Percentiles rank a stretch among this genome's conserved stretches.
phyloP scores from a whole-genome alignment of 2,329 filamentous ascomycete species.

The Achaetomium macrosporum region DNA sequence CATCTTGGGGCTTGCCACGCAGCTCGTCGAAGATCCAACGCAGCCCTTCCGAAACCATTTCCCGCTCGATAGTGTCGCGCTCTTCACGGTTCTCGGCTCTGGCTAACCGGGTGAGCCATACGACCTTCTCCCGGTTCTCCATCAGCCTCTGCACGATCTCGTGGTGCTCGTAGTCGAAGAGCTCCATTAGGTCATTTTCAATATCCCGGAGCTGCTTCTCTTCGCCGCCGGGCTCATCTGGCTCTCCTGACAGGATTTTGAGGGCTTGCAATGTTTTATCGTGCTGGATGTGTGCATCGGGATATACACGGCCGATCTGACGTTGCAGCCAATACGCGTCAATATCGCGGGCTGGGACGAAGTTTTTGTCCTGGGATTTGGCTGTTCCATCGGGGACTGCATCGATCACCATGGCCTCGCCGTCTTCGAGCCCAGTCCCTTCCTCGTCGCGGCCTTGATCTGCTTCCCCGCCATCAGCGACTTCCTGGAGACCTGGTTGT shows the following conservation, averaged over 20 bases:
- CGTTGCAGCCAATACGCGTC: slow-evolving; percentile 97
- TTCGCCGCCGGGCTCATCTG: slow-evolving; percentile 64
- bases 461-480: slow-evolving; percentile 45
- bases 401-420: slow-evolving; percentile 80
- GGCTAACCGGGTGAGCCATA: slow-evolving; percentile 88
- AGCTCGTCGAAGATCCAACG: slow-evolving; percentile 85
- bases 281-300: slow-evolving; percentile 87
- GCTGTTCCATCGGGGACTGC: slow-evolving; percentile 49
- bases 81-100: slow-evolving; percentile 74
- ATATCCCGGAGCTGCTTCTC: slow-evolving; percentile 86
- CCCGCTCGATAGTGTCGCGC: slow-evolving; percentile 71
- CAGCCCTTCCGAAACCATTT: slow-evolving; percentile 86
- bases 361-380: slow-evolving; percentile 49
- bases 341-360: slow-evolving; percentile 79
- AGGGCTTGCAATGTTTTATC: slow-evolving; percentile 86
- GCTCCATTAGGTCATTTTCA: slow-evolving; percentile 96
- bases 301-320: slow-evolving; percentile 81
- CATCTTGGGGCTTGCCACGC: slow-evolving; percentile 60
- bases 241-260: slow-evolving; percentile 70
- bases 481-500: slow-evolving; percentile 46
- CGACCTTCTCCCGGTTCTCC: slow-evolving; percentile 85
- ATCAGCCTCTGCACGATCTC: slow-evolving; percentile 89
- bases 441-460: slow-evolving; percentile 44
- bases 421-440: slow-evolving; percentile 47
- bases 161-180: slow-evolving; percentile 96